Evolutionary conservation across 768 basidiomycete species (phyloP), one percentile per base, ranked within the genome.

Genomic region (Collybia sordida): DNA sequence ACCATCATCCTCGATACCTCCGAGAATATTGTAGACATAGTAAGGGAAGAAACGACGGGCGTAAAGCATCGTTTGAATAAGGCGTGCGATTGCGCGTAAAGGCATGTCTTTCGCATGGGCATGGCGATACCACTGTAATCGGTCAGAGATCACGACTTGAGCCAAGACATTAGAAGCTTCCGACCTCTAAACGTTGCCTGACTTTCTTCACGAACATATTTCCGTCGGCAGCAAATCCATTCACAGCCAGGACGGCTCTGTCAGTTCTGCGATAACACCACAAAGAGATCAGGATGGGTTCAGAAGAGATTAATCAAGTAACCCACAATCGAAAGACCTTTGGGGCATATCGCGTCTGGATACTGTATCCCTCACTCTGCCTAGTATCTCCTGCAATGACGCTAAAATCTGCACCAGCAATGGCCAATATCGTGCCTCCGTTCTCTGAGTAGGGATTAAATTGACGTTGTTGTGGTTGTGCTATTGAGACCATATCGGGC

Each of bases 61-160:
- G 67, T 99, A 99, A 22, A 99, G 81, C 92, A 98, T 96, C 15
- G 95, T 97, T 68, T 98, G 96, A 50, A 99, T 95, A 61, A 99
- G 79, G 51, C 97, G 85, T n/a, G 97, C 97, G 64, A 99, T 97
- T 21, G 94, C 86, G 54, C 88, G 87, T 31, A 99, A 79, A n/a
- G 93, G 86, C 91, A 98, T 98, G 59, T 93, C 92, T 70, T 97
- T 97, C 54, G 92, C 82, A 70, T 99, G 96, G 8, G 93, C 94
- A 69, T 98, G 94, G 49, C 88, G 83, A 70, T 98, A 99, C 95
- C 94, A 98, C 95, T 98, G 55, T 7, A 39, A 44, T 45, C 35
- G 24, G 36, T 55, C 17, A 55, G 52, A 50, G 31, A 31, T 31
- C 31, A 31, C 9, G 31, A 11, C 31, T 14, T 14, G 4, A 31